phyloP scores from a whole-genome alignment of 2,329 filamentous ascomycete genomes.

The Rutstroemia sp. region DNA sequence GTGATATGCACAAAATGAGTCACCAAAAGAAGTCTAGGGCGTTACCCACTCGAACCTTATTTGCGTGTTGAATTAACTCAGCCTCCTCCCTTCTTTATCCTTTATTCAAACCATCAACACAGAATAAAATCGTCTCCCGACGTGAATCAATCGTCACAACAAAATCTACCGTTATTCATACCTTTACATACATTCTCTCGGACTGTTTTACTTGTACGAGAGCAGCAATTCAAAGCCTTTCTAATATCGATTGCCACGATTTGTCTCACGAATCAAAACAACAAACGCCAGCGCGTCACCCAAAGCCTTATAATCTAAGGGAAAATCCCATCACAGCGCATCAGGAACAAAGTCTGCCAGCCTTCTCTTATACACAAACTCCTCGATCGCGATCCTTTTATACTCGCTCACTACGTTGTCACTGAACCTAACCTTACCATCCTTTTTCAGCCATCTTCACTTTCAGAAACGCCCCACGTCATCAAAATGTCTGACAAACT shows the following conservation, averaged over 20 bases:
- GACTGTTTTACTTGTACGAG: too few species aligned
- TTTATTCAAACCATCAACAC: slow-evolving; percentile 1
- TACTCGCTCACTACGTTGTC: slow-evolving; percentile 22
- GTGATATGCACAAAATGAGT: neutral
- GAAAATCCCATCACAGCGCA: slow-evolving; percentile 19
- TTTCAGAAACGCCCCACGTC: slow-evolving; percentile 20
- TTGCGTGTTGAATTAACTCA: neutral
- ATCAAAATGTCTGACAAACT: slow-evolving; percentile 85
- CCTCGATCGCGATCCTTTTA: slow-evolving; percentile 15
- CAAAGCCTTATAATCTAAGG: slow-evolving; percentile 17
- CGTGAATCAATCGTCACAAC: neutral
- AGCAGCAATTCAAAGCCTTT: too few species aligned
- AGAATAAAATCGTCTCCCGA: slow-evolving; percentile 16
- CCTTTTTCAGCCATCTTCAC: slow-evolving; percentile 19
- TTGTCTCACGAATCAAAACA: neutral
- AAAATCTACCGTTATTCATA: slow-evolving; percentile 1
- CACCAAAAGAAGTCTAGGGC: neutral
- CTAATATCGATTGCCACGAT: too few species aligned
- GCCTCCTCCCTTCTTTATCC: slow-evolving; percentile 2
- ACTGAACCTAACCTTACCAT: slow-evolving; percentile 28
- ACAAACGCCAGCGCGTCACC: slow-evolving; percentile 5
- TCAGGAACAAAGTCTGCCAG: slow-evolving; percentile 25
- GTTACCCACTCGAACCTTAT: neutral
- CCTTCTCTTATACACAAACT: slow-evolving; percentile 18
- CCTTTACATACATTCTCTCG: neutral